Percentiles rank a stretch among this genome's conserved stretches.
Conservation (phyloP, 2,329 filamentous ascomycete genomes). For the Mariannaea elegans region DNA sequence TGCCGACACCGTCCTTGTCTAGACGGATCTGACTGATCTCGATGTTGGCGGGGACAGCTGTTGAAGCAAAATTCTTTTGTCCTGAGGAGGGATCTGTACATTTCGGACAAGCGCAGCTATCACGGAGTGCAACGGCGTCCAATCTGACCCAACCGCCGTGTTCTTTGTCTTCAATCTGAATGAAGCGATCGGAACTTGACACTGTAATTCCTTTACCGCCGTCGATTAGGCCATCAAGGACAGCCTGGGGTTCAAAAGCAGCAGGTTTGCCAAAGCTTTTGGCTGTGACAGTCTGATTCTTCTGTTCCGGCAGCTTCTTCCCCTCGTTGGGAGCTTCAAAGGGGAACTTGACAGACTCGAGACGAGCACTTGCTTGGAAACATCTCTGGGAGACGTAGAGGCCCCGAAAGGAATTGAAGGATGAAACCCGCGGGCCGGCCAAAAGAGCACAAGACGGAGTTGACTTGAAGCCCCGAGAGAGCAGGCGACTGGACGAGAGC, state of each 20-base stretch:
- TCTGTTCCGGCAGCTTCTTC: neutral
- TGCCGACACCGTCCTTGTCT: conserved; percentile 54
- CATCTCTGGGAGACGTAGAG: conserved; percentile 1
- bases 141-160: conserved; percentile 37
- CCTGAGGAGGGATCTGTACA: conserved; percentile 68
- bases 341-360: neutral
- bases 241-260: conserved; percentile 19
- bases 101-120: conserved; percentile 60
- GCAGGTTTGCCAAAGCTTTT: conserved; percentile 24
- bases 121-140: conserved; percentile 54
- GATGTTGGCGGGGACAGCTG: conserved; percentile 50
- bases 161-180: conserved; percentile 37
- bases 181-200: conserved; percentile 38
- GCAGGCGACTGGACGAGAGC: conserved; percentile 23
- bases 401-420: neutral
- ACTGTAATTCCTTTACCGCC: conserved; percentile 30
- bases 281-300: conserved; percentile 7
- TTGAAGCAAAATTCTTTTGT: conserved; percentile 62
- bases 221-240: conserved; percentile 15
- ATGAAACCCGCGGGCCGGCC: neutral
- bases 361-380: conserved; percentile 33
- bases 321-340: conserved; percentile 24
- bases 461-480: conserved; percentile 23
- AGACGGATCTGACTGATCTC: conserved; percentile 42
- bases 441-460: conserved; percentile 2